These are phyloP conservation scores for Clarkia xantiana DNA, from an alignment of 345 rosid genomes.

Conservation along the genomic window DNA sequence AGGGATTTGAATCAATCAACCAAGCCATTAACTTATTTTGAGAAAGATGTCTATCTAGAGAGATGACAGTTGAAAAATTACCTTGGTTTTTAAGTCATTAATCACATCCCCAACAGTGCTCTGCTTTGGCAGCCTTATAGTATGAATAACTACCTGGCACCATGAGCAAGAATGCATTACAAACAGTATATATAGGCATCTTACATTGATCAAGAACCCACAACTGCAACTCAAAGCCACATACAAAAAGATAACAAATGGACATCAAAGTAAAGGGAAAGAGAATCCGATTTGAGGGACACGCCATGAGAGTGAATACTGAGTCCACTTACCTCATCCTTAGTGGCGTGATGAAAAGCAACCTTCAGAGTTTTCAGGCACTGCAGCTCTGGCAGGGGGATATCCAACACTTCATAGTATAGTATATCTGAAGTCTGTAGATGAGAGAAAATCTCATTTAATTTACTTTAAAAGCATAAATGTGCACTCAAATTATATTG, in stretches of 20 bases:
- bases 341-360: conserved; percentile 56
- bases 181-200: conserved; percentile 6
- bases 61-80: conserved; percentile 1
- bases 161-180: conserved; percentile 5
- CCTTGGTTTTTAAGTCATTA: conserved; percentile 57
- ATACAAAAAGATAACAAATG: too few relatives aligned
- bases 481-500: not conserved
- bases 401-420: conserved; percentile 67
- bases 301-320: conserved; percentile 2
- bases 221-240: too few relatives aligned
- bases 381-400: conserved; percentile 70
- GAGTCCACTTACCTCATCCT: conserved; percentile 41
- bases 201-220: not conserved
- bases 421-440: conserved; percentile 53
- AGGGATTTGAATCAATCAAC: not conserved
- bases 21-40: not conserved
- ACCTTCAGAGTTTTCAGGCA: conserved; percentile 58
- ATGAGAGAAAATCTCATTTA: conserved; percentile 3
- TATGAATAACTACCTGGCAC: conserved; percentile 41
- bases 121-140: conserved; percentile 53
- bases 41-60: not conserved
- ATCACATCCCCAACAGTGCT: conserved; percentile 62
- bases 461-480: conserved; percentile 7
- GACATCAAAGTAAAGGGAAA: not conserved
- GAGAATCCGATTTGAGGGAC: conserved; percentile 14